Evolutionary conservation across 352 stramenopile genomes (phyloP).

Genomic region (Blastocystis sp.): DNA sequence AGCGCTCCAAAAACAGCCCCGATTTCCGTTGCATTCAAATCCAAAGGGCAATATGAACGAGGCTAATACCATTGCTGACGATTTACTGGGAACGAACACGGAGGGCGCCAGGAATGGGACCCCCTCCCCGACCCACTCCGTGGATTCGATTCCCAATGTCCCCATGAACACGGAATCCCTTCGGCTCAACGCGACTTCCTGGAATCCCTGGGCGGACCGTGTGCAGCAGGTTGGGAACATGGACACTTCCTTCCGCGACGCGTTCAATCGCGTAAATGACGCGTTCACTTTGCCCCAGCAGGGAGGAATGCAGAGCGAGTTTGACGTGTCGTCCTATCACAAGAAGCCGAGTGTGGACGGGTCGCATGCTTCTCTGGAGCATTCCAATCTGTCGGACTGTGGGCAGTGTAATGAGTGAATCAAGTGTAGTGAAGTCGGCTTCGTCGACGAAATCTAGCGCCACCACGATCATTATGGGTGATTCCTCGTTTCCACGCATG

Average conservation of each 20-base stretch:
- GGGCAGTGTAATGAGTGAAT: neutral
- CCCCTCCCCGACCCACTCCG: neutral
- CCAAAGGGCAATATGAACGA: neutral
- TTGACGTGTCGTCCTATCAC: neutral
- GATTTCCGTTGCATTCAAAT: constrained; percentile 29
- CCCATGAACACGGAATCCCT: neutral
- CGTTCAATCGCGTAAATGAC: neutral
- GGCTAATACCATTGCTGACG: neutral
- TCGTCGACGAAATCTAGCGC: neutral
- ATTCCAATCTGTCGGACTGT: neutral
- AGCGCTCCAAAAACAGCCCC: neutral
- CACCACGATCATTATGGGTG: neutral
- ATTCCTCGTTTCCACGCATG: neutral
- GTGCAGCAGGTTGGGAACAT: neutral
- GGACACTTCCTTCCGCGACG: neutral
- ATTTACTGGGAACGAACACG: neutral
- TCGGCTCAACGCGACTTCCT: neutral
- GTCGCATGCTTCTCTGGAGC: neutral
- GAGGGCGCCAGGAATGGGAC: neutral
- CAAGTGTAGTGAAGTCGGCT: neutral
- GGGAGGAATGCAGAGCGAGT: neutral
- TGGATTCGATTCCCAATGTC: neutral
- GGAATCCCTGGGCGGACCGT: neutral
- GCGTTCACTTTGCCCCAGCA: neutral
- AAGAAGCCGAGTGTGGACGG: neutral